These are phyloP conservation scores for Lentithecium fluviatile DNA, from an alignment of 495 filamentous ascomycete genomes.

Conservation along the genomic window DNA sequence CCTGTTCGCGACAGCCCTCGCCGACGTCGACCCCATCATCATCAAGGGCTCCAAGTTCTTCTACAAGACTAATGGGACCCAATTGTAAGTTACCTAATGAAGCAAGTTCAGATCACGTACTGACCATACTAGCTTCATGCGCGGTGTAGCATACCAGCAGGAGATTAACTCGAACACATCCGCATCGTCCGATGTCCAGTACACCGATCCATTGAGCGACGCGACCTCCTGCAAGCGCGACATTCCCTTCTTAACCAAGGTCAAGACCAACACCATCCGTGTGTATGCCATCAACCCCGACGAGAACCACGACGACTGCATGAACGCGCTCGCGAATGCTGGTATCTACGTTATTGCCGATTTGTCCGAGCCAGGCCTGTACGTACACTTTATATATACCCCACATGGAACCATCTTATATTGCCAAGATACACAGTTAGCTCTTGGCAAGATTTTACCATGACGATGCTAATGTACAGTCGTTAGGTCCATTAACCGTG, in stretches of 20 bases:
- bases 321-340: conserved; percentile 75
- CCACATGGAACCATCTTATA: no score
- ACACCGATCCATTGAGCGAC: conserved; percentile 72
- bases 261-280: conserved; percentile 86
- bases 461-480: no score
- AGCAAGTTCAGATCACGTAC: conserved; percentile 1
- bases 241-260: conserved; percentile 70
- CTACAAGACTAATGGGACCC: conserved; percentile 66
- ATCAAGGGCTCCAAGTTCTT: conserved; percentile 74
- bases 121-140: conserved; percentile 58
- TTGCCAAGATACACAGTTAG: no score
- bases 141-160: conserved; percentile 86
- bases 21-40: conserved; percentile 44
- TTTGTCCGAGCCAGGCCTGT: conserved; percentile 65
- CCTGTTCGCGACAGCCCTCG: conserved; percentile 36
- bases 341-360: conserved; percentile 95
- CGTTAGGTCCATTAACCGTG: conserved; percentile 74
- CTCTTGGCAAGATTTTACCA: no score
- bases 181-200: conserved; percentile 42
- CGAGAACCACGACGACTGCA: conserved; percentile 76
- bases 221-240: conserved; percentile 70
- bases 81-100: conserved; percentile 64
- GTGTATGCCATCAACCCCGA: conserved; percentile 87
- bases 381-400: no score
- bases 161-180: conserved; percentile 51